Evolutionary conservation across 1,284 basidiomycete genomes (phyloP), one percentile per base, ranked within the genome.

Genomic region (Melampsora abietis-canadensis): DNA sequence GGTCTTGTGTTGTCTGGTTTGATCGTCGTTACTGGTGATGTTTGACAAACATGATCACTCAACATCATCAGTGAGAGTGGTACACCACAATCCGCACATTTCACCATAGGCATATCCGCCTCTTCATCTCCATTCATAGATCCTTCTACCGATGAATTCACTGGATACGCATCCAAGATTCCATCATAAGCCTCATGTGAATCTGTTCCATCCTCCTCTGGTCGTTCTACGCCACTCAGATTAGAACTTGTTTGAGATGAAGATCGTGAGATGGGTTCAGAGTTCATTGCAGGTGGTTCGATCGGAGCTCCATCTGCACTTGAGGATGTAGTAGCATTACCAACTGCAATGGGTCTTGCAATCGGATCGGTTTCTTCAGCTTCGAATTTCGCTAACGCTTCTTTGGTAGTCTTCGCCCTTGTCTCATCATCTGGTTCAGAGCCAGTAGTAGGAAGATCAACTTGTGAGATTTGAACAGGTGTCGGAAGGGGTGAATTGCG

Each of bases 111-210:
- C 27, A 27, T n/a, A 40, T 40, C 37, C 46, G 54, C 46, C 24
- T 69, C 67, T 69, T 69, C 67, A 15, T 69, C 67, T 12, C 37
- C 37, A 40, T 40, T 40, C 37, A 40, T 40, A 40, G 37, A 40
- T 40, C 37, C 37, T 8, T 40, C 37, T 6, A 40, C 37, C 2
- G 67, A 44, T 17, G 67, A 59, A 2, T 54, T 46, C 40, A 57
- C 61, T 40, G 68, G 68, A 48, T 70, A 70, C 34, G 59, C 59
- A n/a, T 70, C 61, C 17, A 70, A 46, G 27, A 70, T 70, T 31
- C 61, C 68, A 57, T 70, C 68, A 37, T 70, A 70, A 54, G 61
- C 68, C 8, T 64, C 40, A 62, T 60, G n/a, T 12, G 46, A 63
- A 62, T 62, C 61, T 27, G 15, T 40, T 3, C n/a, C n/a, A 54